Percentiles rank a stretch among this genome's conserved stretches.
phyloP scores from a whole-genome alignment of 106 monocot genomes.

The Phalaenopsis aphrodite region DNA sequence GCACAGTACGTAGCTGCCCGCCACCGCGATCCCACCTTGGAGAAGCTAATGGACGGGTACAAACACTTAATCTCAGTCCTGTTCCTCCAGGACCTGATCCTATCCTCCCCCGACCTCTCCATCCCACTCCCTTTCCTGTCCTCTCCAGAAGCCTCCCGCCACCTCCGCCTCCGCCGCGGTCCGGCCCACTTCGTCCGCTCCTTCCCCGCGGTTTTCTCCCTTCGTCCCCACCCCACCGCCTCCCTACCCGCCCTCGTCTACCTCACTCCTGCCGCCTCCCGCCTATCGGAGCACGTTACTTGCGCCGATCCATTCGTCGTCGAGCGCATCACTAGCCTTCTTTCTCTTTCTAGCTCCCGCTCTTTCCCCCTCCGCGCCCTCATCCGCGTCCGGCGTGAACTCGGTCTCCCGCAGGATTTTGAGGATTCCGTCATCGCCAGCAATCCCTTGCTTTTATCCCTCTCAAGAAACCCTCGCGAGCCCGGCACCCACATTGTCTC shows the following conservation, averaged over 20 bases:
- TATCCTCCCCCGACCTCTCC: conserved; percentile 41
- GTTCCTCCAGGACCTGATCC: conserved; percentile 55
- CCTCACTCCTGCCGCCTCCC: conserved; percentile 41
- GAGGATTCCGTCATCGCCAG: conserved; percentile 49
- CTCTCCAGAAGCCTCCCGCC: conserved; percentile 38
- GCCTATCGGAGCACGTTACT: conserved; percentile 11
- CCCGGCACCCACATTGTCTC: conserved; percentile 59
- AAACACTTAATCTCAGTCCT: conserved; percentile 48
- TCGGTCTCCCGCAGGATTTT: conserved; percentile 83
- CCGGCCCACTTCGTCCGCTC: conserved; percentile 54
- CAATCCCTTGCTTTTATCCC: conserved; percentile 43
- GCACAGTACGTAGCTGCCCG: conserved; percentile 55
- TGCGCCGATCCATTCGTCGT: conserved; percentile 2
- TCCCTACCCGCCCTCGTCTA: conserved; percentile 18
- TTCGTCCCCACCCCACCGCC: conserved; percentile 25
- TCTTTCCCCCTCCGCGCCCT: conserved; percentile 60
- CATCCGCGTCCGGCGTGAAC: conserved; percentile 56
- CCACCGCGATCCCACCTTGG: conserved; percentile 63
- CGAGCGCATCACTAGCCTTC: conserved; percentile 27
- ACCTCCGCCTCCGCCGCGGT: conserved; percentile 48
- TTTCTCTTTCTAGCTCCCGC: conserved; percentile 33
- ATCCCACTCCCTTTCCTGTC: conserved; percentile 42
- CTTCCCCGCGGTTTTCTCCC: conserved; percentile 59
- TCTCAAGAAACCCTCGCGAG: conserved; percentile 50
- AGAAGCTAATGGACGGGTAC: conserved; percentile 70